Conservation (phyloP, 73 alveolate species). For the Paraurostyla sp. region DNA sequence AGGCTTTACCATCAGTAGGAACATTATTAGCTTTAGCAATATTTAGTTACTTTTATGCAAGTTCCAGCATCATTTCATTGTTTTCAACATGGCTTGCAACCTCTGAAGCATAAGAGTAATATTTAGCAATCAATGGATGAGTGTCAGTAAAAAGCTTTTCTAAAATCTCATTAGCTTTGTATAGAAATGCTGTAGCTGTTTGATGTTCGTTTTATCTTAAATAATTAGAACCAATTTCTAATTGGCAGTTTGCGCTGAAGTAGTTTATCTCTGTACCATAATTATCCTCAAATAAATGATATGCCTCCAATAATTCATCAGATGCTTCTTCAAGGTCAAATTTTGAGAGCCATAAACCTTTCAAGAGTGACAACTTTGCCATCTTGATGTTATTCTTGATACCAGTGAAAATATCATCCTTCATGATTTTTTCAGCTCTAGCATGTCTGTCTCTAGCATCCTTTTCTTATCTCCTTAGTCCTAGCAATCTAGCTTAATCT, state of each 20-base stretch:
- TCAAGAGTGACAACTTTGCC: slow-evolving; percentile 16
- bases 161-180: neutral
- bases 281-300: neutral
- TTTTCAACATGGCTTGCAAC: slow-evolving; percentile 18
- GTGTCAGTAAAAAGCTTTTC: neutral
- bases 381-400: neutral
- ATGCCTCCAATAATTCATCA: slow-evolving; percentile 12
- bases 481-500: slow-evolving; percentile 21
- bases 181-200: slow-evolving; percentile 15
- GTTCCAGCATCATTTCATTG: neutral
- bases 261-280: neutral
- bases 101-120: slow-evolving; percentile 48
- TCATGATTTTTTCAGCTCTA: neutral
- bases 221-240: slow-evolving; percentile 37
- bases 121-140: slow-evolving; percentile 40
- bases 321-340: slow-evolving; percentile 11
- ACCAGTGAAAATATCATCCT: neutral
- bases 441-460: neutral
- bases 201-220: neutral
- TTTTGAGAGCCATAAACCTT: slow-evolving; percentile 18
- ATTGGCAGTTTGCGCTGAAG: slow-evolving; percentile 21
- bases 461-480: slow-evolving; percentile 2
- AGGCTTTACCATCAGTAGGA: neutral
- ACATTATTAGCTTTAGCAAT: neutral
- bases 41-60: neutral